Percentiles rank a stretch among this genome's conserved stretches.
phyloP scores from a whole-genome alignment of 2,329 filamentous ascomycete species.

The Hypoxylon sp. region DNA sequence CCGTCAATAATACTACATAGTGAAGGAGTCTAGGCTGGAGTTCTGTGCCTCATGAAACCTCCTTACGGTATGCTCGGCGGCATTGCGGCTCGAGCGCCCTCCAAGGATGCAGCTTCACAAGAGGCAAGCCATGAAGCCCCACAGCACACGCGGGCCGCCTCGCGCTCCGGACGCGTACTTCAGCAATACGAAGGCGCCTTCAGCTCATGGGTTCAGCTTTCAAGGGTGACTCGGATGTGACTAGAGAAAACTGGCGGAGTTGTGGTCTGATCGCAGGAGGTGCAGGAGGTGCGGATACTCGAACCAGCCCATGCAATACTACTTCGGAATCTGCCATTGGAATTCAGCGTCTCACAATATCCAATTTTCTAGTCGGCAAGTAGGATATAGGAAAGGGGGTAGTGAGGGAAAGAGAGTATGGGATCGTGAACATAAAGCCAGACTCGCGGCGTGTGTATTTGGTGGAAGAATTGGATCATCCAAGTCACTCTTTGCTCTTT shows the following conservation, averaged over 20 bases:
- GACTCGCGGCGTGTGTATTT: slow-evolving; percentile 9
- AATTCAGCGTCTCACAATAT: slow-evolving; percentile 21
- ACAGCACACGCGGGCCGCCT: slow-evolving; percentile 19
- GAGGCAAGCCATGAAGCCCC: slow-evolving; percentile 26
- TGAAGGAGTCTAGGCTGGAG: slow-evolving; percentile 19
- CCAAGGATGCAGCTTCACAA: slow-evolving; percentile 25
- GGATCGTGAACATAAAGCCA: slow-evolving; percentile 37
- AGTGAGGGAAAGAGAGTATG: not conserved
- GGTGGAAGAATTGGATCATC: slow-evolving; percentile 3
- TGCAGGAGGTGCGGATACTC: slow-evolving; percentile 21
- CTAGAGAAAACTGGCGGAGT: slow-evolving; percentile 22
- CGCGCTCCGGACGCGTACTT: slow-evolving; percentile 30
- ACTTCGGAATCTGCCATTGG: slow-evolving; percentile 23
- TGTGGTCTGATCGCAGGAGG: slow-evolving; percentile 32
- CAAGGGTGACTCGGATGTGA: slow-evolving; percentile 16
- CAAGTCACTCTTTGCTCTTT: slow-evolving; percentile 35
- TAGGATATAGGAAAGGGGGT: slow-evolving; percentile 7
- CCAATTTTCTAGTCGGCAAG: slow-evolving; percentile 34
- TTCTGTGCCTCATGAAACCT: slow-evolving; percentile 12
- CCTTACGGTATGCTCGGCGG: slow-evolving; percentile 16
- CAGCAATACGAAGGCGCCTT: slow-evolving; percentile 29
- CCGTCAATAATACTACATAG: slow-evolving; percentile 26
- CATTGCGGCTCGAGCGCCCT: slow-evolving; percentile 25
- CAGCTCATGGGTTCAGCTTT: slow-evolving; percentile 32
- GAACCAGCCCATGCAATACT: slow-evolving; percentile 26